Percentiles rank a stretch among this genome's conserved stretches.
Conservation (phyloP, 192 early-diverging fungal species). For the Chytriomyces sp. region DNA sequence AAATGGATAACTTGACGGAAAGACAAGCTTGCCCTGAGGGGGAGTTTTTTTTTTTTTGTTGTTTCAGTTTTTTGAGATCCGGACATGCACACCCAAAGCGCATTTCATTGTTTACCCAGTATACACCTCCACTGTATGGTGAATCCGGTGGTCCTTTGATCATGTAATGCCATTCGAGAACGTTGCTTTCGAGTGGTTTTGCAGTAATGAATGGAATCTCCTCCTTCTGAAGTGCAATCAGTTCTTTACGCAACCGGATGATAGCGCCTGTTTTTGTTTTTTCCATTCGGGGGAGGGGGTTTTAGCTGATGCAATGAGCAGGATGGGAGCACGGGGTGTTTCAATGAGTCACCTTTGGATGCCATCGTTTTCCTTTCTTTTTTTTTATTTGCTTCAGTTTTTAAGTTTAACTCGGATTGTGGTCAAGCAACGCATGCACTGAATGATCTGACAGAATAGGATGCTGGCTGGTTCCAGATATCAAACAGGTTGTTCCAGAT, state of each 20-base stretch:
- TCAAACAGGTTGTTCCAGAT: no score
- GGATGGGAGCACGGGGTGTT: no score
- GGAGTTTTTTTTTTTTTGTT: not conserved
- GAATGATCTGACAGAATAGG: no score
- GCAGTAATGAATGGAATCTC: constrained; percentile 89
- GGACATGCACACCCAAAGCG: not conserved
- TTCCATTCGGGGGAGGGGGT: no score
- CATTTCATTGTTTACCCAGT: constrained; percentile 9
- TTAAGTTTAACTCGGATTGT: no score
- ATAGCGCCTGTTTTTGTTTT: constrained; percentile 32
- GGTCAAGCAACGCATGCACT: no score
- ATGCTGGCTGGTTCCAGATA: no score
- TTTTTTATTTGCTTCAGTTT: no score
- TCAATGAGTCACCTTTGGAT: no score
- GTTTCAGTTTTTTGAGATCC: not conserved
- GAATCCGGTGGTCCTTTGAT: constrained; percentile 92
- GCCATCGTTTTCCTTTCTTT: no score
- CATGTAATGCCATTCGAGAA: constrained; percentile 99
- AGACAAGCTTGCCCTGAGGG: constrained; percentile 80
- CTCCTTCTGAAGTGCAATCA: constrained; percentile 42
- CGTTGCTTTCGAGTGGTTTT: constrained; percentile 90
- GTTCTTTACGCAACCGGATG: constrained; percentile 59
- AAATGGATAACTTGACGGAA: constrained; percentile 95
- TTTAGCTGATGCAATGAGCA: no score
- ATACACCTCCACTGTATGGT: constrained; percentile 63